Evolutionary conservation across 2,329 filamentous ascomycete species (phyloP), one percentile per base, ranked within the genome.

Genomic region (Microdochium trichocladiopsis): DNA sequence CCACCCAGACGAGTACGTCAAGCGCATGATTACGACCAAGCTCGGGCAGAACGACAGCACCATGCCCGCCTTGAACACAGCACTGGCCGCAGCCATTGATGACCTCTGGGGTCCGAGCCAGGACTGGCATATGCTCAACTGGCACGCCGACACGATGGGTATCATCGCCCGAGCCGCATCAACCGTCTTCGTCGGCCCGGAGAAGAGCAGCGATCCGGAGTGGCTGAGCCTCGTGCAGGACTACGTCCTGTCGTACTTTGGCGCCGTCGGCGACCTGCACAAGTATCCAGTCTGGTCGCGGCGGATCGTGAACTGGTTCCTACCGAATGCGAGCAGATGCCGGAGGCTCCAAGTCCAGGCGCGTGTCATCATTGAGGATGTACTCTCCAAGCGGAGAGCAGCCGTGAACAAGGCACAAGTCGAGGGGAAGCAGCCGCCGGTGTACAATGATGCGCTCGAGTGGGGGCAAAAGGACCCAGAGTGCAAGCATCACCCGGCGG

Each of bases 381-480:
- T 45, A 4, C 14, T 45, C n/a, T 11, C 5, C 5, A 18, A 45
- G 16, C 16, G 41, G n/a, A 16, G 18, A 6, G 41, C 11, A 18
- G n/a, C 6, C 9, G 41, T 22, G 5, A 5, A 8, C 41, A 21
- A 12, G 18, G 41, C 41, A 11, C 5, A 23, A 4, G 41, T 18
- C 18, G 41, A 21, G 12, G 41, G 41, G 8, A 47, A 11, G 50
- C 24, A 24, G 25, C n/a, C n/a, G 21, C 41, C 41, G 3, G 41
- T 18, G 18, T 55, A 48, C 52, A 48, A 60, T 18, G 60, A 63
- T 28, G 49, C 53, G 1, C 51, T 63, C 8, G 55, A 61, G n/a
- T 63, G 61, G 60, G 41, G 9, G 41, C n/a, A 11, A 22, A 33
- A n/a, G 23, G 49, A 11, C 12, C 33, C 33, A 9, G 41, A 22